These are phyloP conservation scores for Xylaria intraflava DNA, from an alignment of 495 filamentous ascomycete species.

Conservation along the genomic window DNA sequence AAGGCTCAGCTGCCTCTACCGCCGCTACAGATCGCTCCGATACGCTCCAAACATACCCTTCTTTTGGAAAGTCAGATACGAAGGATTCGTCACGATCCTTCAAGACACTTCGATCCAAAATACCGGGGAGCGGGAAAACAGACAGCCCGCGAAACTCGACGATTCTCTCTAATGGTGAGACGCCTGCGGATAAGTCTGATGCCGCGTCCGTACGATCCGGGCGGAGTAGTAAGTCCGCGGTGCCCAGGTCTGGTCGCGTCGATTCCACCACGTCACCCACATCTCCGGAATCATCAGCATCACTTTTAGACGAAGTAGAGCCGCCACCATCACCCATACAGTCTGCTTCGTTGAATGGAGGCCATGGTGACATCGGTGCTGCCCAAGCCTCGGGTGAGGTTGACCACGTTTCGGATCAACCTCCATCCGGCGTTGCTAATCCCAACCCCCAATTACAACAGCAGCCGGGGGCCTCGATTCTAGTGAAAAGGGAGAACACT, in stretches of 20 bases:
- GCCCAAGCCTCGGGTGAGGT: constrained; percentile 87
- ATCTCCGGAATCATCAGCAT: constrained; percentile 35
- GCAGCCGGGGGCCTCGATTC: constrained; percentile 67
- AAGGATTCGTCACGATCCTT: constrained; percentile 89
- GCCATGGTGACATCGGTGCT: constrained; percentile 70
- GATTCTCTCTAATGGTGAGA: constrained; percentile 54
- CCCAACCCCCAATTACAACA: constrained; percentile 38
- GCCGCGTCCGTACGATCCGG: constrained; percentile 64
- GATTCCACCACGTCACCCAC: constrained; percentile 29
- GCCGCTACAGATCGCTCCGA: constrained; percentile 29
- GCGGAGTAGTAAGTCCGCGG: constrained; percentile 46
- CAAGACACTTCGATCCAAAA: constrained; percentile 62
- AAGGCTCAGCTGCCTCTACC: constrained; percentile 28
- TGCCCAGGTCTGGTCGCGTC: constrained; percentile 33
- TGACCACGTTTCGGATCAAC: constrained; percentile 90
- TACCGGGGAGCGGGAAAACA: constrained; percentile 50
- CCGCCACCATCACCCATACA: constrained; percentile 88
- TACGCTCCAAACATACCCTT: constrained; percentile 70
- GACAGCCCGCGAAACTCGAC: constrained; percentile 79
- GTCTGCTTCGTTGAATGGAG: constrained; percentile 59
- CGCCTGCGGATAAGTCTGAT: constrained; percentile 61
- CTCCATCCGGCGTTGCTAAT: constrained; percentile 58
- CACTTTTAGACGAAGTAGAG: constrained; percentile 47
- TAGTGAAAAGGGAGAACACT: constrained; percentile 67
- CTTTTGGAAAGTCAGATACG: constrained; percentile 89